A percentile compares a stretch with the other conserved stretches of the same genome.
Conservation (phyloP, 2,329 filamentous ascomycete species). For the Hysterium pulicare region DNA sequence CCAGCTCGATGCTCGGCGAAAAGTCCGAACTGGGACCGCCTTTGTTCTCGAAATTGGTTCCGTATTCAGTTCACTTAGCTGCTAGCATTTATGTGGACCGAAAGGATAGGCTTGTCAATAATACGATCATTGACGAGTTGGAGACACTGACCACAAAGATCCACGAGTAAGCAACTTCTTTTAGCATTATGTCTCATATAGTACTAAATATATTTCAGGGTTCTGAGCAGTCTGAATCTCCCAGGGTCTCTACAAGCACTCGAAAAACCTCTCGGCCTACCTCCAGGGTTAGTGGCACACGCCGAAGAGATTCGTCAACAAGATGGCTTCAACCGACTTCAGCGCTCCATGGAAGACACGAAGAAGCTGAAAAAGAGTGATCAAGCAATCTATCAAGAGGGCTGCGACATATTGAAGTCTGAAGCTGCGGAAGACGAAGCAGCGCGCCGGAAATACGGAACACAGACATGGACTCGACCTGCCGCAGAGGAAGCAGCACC, state of each 20-base stretch:
- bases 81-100: slow-evolving; percentile 94
- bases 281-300: slow-evolving; percentile 79
- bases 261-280: slow-evolving; percentile 89
- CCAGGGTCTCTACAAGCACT: slow-evolving; percentile 91
- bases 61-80: slow-evolving; percentile 91
- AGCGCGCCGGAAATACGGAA: slow-evolving; percentile 75
- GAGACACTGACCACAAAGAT: slow-evolving; percentile 77
- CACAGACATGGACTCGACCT: slow-evolving; percentile 75
- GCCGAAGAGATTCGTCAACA: slow-evolving; percentile 92
- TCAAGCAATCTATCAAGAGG: slow-evolving; percentile 75
- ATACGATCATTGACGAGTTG: slow-evolving; percentile 78
- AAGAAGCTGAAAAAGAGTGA: slow-evolving; percentile 84
- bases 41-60: slow-evolving; percentile 86
- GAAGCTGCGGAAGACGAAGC: slow-evolving; percentile 82
- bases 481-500: slow-evolving; percentile 65
- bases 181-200: neutral
- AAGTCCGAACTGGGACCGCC: slow-evolving; percentile 77
- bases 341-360: slow-evolving; percentile 80
- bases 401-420: slow-evolving; percentile 69
- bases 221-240: slow-evolving; percentile 78
- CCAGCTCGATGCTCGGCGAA: slow-evolving; percentile 76
- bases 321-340: slow-evolving; percentile 74
- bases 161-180: slow-evolving; percentile 55
- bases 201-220: slow-evolving; percentile 27
- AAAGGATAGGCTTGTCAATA: slow-evolving; percentile 84